Conservation (phyloP, 106 monocot genomes). For the Agapanthus africanus region DNA sequence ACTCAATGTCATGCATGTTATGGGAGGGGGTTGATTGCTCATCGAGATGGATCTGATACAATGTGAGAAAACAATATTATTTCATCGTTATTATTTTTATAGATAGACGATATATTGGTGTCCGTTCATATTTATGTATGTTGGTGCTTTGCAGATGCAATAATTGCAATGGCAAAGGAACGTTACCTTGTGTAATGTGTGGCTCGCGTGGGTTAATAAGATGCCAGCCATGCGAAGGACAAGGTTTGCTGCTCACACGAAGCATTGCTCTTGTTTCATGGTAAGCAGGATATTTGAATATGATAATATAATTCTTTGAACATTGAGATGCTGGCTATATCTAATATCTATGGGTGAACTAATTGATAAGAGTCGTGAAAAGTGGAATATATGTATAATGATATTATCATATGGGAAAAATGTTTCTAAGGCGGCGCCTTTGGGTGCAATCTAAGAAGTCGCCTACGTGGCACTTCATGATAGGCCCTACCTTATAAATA, state of each 20-base stretch:
- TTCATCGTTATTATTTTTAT: background rate
- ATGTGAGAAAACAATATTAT: slow-evolving; percentile 30
- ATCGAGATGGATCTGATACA: slow-evolving; percentile 94
- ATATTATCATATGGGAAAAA: background rate
- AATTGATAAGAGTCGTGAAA: background rate
- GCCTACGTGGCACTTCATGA: too few relatives aligned
- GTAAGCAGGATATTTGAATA: slow-evolving; percentile 25
- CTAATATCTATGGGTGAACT: background rate
- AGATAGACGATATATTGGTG: background rate
- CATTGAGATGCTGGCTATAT: background rate
- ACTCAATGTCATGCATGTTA: slow-evolving; percentile 58
- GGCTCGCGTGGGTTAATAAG: slow-evolving; percentile 59
- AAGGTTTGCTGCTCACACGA: slow-evolving; percentile 51
- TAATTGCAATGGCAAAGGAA: slow-evolving; percentile 64
- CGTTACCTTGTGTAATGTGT: slow-evolving; percentile 69
- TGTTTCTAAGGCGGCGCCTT: too few relatives aligned
- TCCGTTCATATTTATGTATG: background rate
- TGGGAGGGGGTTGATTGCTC: slow-evolving; percentile 92
- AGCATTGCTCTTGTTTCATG: slow-evolving; percentile 61
- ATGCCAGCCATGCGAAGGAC: slow-evolving; percentile 58
- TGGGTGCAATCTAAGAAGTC: too few relatives aligned
- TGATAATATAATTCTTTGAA: background rate
- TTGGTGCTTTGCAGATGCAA: slow-evolving; percentile 46
- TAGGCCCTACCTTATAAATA: too few relatives aligned
- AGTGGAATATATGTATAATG: background rate